Conservation (phyloP, 2,329 filamentous ascomycete genomes). For the Geosmithia morbida region DNA sequence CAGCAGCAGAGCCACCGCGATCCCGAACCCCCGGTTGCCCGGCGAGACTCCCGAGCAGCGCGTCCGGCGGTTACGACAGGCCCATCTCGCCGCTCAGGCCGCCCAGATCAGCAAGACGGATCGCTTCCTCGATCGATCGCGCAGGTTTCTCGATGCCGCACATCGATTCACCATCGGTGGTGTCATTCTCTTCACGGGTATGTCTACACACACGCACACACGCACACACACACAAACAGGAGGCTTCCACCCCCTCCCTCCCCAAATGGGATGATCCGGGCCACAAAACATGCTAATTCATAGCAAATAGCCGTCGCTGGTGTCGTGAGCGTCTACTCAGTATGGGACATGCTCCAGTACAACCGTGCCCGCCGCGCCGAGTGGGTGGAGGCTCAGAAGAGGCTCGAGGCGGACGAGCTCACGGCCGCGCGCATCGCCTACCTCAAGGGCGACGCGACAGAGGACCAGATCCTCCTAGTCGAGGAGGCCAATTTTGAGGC, state of each 20-base stretch:
- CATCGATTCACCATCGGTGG: slow-evolving; percentile 40
- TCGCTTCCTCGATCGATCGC: slow-evolving; percentile 28
- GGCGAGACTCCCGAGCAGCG: slow-evolving; percentile 55
- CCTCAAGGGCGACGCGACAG: slow-evolving; percentile 40
- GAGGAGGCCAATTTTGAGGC: slow-evolving; percentile 39
- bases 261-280: too few species aligned
- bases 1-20: slow-evolving; percentile 12
- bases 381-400: slow-evolving; percentile 40
- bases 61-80: slow-evolving; percentile 52
- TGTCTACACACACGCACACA: too few species aligned
- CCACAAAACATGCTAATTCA: neutral
- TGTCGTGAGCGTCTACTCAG: slow-evolving; percentile 42
- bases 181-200: slow-evolving; percentile 43
- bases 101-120: slow-evolving; percentile 40
- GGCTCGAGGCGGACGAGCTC: slow-evolving; percentile 38
- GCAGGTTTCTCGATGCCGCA: slow-evolving; percentile 38
- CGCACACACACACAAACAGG: too few species aligned
- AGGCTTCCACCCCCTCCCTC: neutral
- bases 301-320: slow-evolving; percentile 30
- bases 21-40: slow-evolving; percentile 10
- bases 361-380: slow-evolving; percentile 45
- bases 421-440: slow-evolving; percentile 44
- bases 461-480: slow-evolving; percentile 40
- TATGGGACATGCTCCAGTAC: slow-evolving; percentile 45
- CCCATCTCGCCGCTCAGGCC: slow-evolving; percentile 51